Evolutionary conservation across 768 basidiomycete species (phyloP).

Genomic region (Chalciporus piperatus): DNA sequence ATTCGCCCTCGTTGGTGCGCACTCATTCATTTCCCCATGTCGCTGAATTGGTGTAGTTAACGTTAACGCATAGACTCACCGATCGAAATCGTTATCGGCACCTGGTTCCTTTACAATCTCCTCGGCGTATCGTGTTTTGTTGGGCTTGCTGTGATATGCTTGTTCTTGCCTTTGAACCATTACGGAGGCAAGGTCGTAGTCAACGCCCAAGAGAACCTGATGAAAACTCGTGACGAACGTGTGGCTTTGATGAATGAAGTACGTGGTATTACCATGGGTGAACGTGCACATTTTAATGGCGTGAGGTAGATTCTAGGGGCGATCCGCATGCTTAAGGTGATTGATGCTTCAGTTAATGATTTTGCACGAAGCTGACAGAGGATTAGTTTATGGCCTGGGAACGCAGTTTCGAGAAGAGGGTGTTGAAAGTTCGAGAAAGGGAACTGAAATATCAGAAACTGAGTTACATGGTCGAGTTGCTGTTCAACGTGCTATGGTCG

Average conservation of each 20-base stretch:
- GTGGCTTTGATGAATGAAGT: slow-evolving; percentile 90
- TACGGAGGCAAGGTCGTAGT: slow-evolving; percentile 79
- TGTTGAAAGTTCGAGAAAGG: slow-evolving; percentile 69
- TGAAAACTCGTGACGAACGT: slow-evolving; percentile 91
- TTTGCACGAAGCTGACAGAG: neutral
- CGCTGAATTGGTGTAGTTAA: neutral
- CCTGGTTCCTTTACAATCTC: slow-evolving; percentile 71
- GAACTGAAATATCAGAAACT: slow-evolving; percentile 83
- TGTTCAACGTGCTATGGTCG: slow-evolving; percentile 57
- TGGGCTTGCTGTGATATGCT: slow-evolving; percentile 72
- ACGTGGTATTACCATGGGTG: slow-evolving; percentile 3
- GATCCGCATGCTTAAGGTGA: slow-evolving; percentile 84
- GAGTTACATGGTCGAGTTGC: slow-evolving; percentile 83
- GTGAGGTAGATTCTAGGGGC: slow-evolving; percentile 64
- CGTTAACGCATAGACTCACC: slow-evolving; percentile 54
- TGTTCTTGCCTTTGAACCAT: slow-evolving; percentile 79
- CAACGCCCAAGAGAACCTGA: slow-evolving; percentile 75
- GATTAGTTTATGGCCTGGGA: slow-evolving; percentile 92
- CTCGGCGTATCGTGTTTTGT: slow-evolving; percentile 77
- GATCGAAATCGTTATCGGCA: slow-evolving; percentile 73
- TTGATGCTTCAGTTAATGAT: neutral
- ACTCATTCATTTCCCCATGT: neutral
- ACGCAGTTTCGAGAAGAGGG: slow-evolving; percentile 77
- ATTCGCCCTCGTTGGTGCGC: slow-evolving; percentile 68
- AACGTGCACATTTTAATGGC: neutral